These are phyloP conservation scores for Kurtzmaniella fragi DNA, from an alignment of 805 yeast species.

Conservation along the genomic window DNA sequence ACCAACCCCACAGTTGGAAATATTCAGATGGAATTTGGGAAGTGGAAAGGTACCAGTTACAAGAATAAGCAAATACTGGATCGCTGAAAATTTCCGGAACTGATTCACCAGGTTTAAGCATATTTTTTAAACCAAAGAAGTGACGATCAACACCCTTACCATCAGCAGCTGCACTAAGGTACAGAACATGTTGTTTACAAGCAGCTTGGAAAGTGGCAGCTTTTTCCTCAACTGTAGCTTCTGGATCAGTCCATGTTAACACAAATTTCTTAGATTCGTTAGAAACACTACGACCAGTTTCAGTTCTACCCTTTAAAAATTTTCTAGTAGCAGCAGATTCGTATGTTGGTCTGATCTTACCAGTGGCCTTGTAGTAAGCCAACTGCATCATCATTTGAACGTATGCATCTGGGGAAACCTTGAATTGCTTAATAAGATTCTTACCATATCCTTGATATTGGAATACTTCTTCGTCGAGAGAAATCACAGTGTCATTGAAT, in stretches of 20 bases:
- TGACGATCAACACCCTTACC: conserved; percentile 95
- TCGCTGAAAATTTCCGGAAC: conserved; percentile 70
- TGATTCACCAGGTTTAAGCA: conserved; percentile 53
- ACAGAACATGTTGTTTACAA: conserved; percentile 64
- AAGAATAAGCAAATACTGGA: conserved; percentile 69
- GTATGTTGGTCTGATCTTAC: conserved; percentile 82
- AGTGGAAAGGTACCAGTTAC: conserved; percentile 82
- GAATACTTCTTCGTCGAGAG: conserved; percentile 75
- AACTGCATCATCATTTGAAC: conserved; percentile 88
- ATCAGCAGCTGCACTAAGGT: conserved; percentile 70
- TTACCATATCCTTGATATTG: conserved; percentile 85
- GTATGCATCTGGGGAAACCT: conserved; percentile 89
- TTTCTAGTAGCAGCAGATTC: conserved; percentile 94
- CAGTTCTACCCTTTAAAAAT: conserved; percentile 88
- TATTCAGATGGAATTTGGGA: conserved; percentile 79
- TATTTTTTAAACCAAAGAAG: conserved; percentile 78
- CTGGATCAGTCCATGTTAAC: conserved; percentile 61
- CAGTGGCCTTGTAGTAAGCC: conserved; percentile 80
- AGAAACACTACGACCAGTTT: conserved; percentile 84
- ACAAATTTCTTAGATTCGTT: conserved; percentile 66
- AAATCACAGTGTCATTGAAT: conserved; percentile 52
- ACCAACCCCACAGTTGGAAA: conserved; percentile 93
- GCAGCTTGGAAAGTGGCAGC: conserved; percentile 68
- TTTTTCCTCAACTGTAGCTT: conserved; percentile 49
- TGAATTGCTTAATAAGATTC: conserved; percentile 74